phyloP scores from a whole-genome alignment of 23 red algal genomes.

The Agarophyton chilense region DNA sequence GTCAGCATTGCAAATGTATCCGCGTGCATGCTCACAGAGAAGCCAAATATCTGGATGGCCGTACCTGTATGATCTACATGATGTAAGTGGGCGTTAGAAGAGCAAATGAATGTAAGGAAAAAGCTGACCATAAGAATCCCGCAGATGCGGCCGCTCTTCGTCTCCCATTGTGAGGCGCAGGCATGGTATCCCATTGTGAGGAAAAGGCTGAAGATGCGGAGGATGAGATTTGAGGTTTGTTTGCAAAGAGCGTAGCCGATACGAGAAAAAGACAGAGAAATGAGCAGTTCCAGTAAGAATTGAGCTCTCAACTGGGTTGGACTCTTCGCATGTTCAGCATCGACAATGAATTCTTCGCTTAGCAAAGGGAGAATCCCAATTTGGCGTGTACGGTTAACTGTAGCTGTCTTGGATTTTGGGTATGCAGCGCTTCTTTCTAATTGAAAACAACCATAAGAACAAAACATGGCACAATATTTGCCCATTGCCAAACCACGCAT shows the following conservation, averaged over 20 bases:
- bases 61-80: conserved; percentile 67
- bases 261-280: not conserved
- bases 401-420: not conserved
- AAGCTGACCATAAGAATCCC: not conserved
- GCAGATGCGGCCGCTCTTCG: not conserved
- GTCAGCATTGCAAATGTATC: not conserved
- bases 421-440: not conserved
- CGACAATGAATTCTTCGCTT: not conserved
- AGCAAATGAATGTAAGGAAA: not conserved
- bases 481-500: not conserved
- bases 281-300: not conserved
- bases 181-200: not conserved
- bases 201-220: not conserved
- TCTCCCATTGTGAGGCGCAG: not conserved
- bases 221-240: not conserved
- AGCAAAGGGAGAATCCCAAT: not conserved
- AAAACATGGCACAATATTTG: not conserved
- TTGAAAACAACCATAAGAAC: not conserved
- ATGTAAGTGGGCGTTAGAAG: conserved; percentile 22
- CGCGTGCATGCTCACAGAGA: not conserved
- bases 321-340: not conserved
- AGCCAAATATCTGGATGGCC: not conserved
- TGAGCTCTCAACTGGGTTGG: not conserved
- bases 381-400: not conserved
- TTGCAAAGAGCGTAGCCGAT: not conserved